Evolutionary conservation across 139 green algal genomes (phyloP).

Genomic region (Astrephomene gubernaculifera): DNA sequence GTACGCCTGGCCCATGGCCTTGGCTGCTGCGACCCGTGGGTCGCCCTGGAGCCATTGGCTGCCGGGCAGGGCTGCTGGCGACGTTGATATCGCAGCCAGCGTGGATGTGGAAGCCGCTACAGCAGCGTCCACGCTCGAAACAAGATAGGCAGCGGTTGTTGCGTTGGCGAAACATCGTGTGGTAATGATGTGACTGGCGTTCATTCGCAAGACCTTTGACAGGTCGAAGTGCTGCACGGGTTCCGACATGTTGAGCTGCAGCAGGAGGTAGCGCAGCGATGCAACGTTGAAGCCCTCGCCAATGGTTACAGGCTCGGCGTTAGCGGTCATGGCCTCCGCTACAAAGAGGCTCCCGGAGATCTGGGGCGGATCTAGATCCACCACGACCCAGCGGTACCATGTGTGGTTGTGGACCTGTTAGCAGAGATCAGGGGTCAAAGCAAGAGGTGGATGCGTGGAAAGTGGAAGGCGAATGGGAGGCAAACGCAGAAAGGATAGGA

Average conservation of each 20-base stretch:
- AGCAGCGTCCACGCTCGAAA: too few relatives aligned
- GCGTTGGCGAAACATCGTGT: neutral
- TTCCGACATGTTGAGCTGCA: neutral
- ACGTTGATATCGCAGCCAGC: neutral
- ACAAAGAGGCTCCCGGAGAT: neutral
- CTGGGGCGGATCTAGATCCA: neutral
- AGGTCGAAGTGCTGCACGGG: conserved; percentile 9
- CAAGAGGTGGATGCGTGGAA: too few relatives aligned
- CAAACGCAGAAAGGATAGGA: too few relatives aligned
- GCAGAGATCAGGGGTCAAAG: too few relatives aligned
- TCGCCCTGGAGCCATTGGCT: neutral
- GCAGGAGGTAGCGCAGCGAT: neutral
- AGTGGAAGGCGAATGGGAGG: too few relatives aligned
- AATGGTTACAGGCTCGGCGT: neutral
- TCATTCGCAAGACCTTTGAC: neutral
- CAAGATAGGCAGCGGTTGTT: neutral
- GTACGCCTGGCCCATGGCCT: neutral
- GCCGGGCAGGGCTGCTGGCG: neutral
- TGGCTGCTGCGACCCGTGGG: neutral
- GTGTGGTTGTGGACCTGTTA: neutral
- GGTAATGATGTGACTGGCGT: neutral
- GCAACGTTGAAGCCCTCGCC: neutral
- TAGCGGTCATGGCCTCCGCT: neutral
- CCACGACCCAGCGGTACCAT: conserved; percentile 19
- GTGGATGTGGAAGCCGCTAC: neutral